These are phyloP conservation scores for Chenopodium suecicum DNA, from an alignment of 148 eudicot species.

Conservation along the genomic window DNA sequence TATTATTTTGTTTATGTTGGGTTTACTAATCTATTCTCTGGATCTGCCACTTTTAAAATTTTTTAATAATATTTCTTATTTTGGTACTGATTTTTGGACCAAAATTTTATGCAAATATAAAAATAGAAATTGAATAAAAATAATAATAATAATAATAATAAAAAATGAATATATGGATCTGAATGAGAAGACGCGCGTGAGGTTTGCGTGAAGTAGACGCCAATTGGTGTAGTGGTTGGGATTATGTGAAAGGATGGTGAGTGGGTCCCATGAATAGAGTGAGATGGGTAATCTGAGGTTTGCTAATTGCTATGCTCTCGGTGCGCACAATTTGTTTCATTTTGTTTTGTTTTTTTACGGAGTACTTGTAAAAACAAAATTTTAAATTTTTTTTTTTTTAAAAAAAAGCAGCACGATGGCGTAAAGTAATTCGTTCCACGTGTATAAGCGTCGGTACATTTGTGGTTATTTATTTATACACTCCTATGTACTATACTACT, in stretches of 20 bases:
- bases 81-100: neutral
- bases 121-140: neutral
- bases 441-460: neutral
- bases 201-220: neutral
- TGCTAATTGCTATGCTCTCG: neutral
- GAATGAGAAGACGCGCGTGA: neutral
- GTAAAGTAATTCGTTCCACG: neutral
- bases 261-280: neutral
- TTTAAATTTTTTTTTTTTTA: too few species aligned
- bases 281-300: neutral
- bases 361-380: too few species aligned
- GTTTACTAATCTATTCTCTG: too few species aligned
- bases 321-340: too few species aligned
- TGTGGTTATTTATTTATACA: neutral
- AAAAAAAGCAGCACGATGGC: too few species aligned
- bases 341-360: too few species aligned
- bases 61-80: neutral
- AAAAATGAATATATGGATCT: neutral
- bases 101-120: neutral
- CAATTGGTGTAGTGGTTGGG: neutral
- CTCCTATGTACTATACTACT: too few species aligned
- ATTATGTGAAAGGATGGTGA: neutral
- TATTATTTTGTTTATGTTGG: too few species aligned
- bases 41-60: neutral
- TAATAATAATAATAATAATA: too few species aligned